These are phyloP conservation scores for Cadophora luteo-olivacea DNA, from an alignment of 2,329 filamentous ascomycete species.

Conservation along the genomic window DNA sequence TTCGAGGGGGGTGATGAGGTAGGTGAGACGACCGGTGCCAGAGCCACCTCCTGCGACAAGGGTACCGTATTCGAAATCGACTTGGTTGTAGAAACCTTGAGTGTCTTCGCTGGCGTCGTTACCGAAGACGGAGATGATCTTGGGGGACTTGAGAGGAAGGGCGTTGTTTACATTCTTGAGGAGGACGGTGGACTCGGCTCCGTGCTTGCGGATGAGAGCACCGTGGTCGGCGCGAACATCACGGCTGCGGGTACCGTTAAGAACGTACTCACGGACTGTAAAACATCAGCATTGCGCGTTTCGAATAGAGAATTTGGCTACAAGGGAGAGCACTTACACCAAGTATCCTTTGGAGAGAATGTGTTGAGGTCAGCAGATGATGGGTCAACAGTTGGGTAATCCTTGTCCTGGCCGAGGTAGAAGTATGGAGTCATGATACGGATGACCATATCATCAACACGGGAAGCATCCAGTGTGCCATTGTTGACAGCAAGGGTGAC, in stretches of 20 bases:
- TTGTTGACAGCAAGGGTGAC: conserved; percentile 62
- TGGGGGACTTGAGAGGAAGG: conserved; percentile 56
- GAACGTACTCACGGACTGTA: conserved; percentile 73
- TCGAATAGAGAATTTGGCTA: background rate
- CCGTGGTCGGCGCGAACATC: conserved; percentile 78
- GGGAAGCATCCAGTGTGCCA: conserved; percentile 59
- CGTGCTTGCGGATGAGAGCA: conserved; percentile 64
- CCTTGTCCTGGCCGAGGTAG: conserved; percentile 54
- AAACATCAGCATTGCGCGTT: background rate
- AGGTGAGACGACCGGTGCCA: conserved; percentile 53
- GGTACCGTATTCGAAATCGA: conserved; percentile 65
- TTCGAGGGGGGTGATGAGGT: conserved; percentile 59
- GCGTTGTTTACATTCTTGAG: conserved; percentile 64
- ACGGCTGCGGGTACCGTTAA: conserved; percentile 71
- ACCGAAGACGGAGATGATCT: conserved; percentile 61
- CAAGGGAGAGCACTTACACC: conserved; percentile 6
- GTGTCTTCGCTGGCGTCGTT: conserved; percentile 56
- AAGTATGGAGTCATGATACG: conserved; percentile 70
- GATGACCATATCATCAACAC: conserved; percentile 68
- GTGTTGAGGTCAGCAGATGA: conserved; percentile 31
- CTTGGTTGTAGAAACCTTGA: conserved; percentile 51
- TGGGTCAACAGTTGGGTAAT: conserved; percentile 49
- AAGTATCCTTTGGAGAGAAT: conserved; percentile 26
- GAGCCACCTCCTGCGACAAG: conserved; percentile 55
- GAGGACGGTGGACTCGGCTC: conserved; percentile 67